Evolutionary conservation across 2,329 filamentous ascomycete species (phyloP).

Genomic region (Trichoderma semiorbis): DNA sequence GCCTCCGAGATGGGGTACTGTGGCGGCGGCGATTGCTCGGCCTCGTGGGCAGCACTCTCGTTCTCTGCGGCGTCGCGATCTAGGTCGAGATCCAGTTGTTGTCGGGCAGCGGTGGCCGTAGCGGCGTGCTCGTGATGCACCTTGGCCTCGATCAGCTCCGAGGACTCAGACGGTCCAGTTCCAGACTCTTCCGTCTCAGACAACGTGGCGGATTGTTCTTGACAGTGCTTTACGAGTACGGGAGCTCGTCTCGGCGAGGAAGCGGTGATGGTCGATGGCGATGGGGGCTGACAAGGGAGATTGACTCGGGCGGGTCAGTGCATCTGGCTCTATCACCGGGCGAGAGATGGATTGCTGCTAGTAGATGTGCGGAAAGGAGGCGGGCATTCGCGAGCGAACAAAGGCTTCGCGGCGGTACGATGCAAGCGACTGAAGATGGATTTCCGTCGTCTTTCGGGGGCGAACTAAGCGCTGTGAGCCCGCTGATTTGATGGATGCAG

Average conservation of each 20-base stretch:
- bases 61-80: conserved; percentile 20
- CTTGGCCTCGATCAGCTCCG: conserved; percentile 33
- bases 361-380: conserved; percentile 1
- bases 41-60: conserved; percentile 24
- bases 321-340: conserved; percentile 9
- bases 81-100: conserved; percentile 23
- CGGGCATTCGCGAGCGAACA: neutral
- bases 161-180: conserved; percentile 36
- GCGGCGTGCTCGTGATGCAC: conserved; percentile 21
- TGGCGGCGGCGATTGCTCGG: conserved; percentile 53
- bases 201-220: conserved; percentile 37
- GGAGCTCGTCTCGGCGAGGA: conserved; percentile 18
- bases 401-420: neutral
- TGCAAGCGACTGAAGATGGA: neutral
- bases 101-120: conserved; percentile 20
- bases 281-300: conserved; percentile 16
- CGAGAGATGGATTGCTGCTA: neutral
- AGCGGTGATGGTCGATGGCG: conserved; percentile 19
- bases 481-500: neutral
- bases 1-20: conserved; percentile 57
- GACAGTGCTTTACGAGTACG: conserved; percentile 8
- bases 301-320: conserved; percentile 19
- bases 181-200: conserved; percentile 34
- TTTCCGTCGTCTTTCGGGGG: neutral
- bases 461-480: neutral